A percentile compares a stretch with the other conserved stretches of the same genome.
Conservation (phyloP, 768 basidiomycete genomes). For the Russula griseocarnosa region DNA sequence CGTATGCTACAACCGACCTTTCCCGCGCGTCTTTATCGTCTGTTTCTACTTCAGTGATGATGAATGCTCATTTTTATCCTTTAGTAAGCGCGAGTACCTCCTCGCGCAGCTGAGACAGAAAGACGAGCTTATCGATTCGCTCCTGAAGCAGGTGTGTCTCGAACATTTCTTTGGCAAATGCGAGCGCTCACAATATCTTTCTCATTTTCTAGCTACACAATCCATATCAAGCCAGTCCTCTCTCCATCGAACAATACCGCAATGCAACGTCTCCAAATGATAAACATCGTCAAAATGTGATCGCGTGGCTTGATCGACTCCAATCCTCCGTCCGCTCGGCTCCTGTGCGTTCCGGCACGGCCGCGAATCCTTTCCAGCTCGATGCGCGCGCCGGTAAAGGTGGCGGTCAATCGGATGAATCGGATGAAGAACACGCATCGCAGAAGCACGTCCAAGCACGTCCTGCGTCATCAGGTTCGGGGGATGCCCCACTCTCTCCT, state of each 20-base stretch:
- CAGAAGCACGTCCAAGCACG: constrained; percentile 2
- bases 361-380: constrained; percentile 41
- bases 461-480: constrained; percentile 18
- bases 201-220: constrained; percentile 53
- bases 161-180: not conserved
- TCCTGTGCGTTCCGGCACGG: constrained; percentile 42
- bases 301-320: constrained; percentile 73
- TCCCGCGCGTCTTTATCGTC: constrained; percentile 11
- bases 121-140: constrained; percentile 78
- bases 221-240: constrained; percentile 72
- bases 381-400: constrained; percentile 35
- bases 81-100: constrained; percentile 81
- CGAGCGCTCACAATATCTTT: not conserved
- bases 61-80: constrained; percentile 33
- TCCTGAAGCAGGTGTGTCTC: constrained; percentile 68
- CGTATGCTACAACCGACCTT: not conserved
- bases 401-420: constrained; percentile 33
- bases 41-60: constrained; percentile 20
- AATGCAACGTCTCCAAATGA: constrained; percentile 76
- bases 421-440: constrained; percentile 24
- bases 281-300: constrained; percentile 58
- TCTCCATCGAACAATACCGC: constrained; percentile 74
- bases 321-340: constrained; percentile 56
- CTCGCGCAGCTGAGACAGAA: constrained; percentile 85
- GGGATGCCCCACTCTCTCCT: constrained; percentile 27